Evolutionary conservation across 2,329 filamentous ascomycete species (phyloP), one percentile per base, ranked within the genome.

Genomic region (Sphaerulina populicola): DNA sequence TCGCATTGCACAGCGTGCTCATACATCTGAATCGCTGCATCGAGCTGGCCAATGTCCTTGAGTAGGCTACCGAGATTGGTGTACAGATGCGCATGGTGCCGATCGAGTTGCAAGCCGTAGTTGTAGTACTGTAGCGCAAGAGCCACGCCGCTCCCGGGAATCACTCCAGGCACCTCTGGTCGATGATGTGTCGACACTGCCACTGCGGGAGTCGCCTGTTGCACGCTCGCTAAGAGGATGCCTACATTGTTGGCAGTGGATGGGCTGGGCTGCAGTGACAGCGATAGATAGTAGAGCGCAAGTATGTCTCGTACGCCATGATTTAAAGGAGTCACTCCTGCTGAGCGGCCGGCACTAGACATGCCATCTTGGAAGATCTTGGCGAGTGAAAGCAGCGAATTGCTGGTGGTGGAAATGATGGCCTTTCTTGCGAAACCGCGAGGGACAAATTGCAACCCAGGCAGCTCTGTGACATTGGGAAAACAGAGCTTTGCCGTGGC

Each of bases 221-320:
- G 93, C 15, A 97, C 86, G 51, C 93, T 88, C 4, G 93, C 93
- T n/a, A 98, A 80, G 27, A 98, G 76, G 49, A 98, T 98, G 2
- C 93, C 93, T 10, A 98, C 90, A 66, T 98, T 98, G 66, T 98
- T 98, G 0, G 93, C 93, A 0, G 93, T 98, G 0, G 93, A 98
- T 2, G 93, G 93, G 62, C 93, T 97, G 43, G 93, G 90, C 57
- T 96, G 93, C 2, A 98, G 76, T 0, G 93, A 94, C 2, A 98
- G 73, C 0, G 93, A 98, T 2, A 98, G 76, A 64, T 98, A 98
- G 68, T 98, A 98, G 10, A 98, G 77, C 1, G 90, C 88, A 33
- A 98, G 72, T 35, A 98, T 97, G 63, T 98, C 93, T 38, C 88
- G 82, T 21, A 97, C 88, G 1, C 88, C 86, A 40, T 85, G 83